Evolutionary conservation across 306 rosid genomes (phyloP).

Genomic region (Acacia crassicarpa): DNA sequence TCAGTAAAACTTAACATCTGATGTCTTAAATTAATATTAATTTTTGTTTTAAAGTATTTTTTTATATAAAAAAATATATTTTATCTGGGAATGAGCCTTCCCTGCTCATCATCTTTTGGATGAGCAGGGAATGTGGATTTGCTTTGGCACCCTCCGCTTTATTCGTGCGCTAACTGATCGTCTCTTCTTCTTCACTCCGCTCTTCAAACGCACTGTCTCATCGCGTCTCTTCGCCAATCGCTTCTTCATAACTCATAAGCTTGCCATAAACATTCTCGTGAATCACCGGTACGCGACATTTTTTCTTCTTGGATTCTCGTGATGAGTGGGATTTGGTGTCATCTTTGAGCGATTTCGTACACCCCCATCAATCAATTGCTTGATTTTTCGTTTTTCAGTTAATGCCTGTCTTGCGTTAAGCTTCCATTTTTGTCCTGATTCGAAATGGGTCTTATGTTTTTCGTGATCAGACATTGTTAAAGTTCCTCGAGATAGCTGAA

Average conservation of each 20-base stretch:
- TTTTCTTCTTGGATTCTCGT: slow-evolving; percentile 16
- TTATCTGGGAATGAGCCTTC: too few species aligned
- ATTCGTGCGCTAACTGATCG: slow-evolving; percentile 25
- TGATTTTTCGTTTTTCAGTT: not conserved
- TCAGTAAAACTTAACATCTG: too few species aligned
- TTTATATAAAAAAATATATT: too few species aligned
- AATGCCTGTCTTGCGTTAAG: not conserved
- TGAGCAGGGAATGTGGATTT: too few species aligned
- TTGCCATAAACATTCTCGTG: slow-evolving; percentile 10
- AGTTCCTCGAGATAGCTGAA: not conserved
- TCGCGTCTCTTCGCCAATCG: slow-evolving; percentile 21
- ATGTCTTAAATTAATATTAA: too few species aligned
- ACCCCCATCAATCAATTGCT: not conserved
- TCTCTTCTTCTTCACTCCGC: not conserved
- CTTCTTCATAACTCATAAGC: not conserved
- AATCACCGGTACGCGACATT: slow-evolving; percentile 1
- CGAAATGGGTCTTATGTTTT: not conserved
- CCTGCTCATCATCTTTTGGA: too few species aligned
- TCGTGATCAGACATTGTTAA: slow-evolving; percentile 28
- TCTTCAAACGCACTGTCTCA: slow-evolving; percentile 21
- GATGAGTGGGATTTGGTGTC: not conserved
- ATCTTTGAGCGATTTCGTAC: not conserved
- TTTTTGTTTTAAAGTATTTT: too few species aligned
- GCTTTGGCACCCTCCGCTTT: not conserved
- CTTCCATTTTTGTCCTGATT: not conserved